These are phyloP conservation scores for Themeda triandra DNA, from an alignment of 176 grass and related monocot species.

Conservation along the genomic window DNA sequence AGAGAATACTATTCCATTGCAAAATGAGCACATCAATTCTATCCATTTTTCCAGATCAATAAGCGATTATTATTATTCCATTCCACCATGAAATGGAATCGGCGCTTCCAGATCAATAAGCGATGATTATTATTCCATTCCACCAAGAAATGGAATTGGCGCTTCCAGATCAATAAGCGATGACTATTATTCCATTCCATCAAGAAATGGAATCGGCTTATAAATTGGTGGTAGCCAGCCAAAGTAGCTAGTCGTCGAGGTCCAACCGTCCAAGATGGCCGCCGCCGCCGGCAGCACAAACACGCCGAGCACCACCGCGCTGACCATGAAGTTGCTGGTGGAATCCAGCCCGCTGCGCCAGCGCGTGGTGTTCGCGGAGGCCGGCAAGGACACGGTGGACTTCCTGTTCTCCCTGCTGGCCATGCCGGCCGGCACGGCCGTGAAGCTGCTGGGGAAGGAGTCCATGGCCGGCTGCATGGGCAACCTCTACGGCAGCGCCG, in stretches of 20 bases:
- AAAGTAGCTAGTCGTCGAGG: neutral
- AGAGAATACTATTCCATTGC: neutral
- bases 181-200: too few species aligned
- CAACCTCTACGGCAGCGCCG: conserved; percentile 25
- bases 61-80: too few species aligned
- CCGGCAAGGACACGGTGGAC: conserved; percentile 35
- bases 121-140: neutral
- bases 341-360: neutral
- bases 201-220: neutral
- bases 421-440: conserved; percentile 23
- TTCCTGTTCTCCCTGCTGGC: conserved; percentile 46
- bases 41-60: too few species aligned
- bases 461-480: conserved; percentile 21
- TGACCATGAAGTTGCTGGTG: conserved; percentile 33
- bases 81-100: too few species aligned
- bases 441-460: conserved; percentile 11
- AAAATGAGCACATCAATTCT: neutral
- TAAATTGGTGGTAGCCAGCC: neutral
- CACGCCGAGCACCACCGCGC: neutral
- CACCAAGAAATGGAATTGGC: neutral
- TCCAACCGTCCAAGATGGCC: neutral
- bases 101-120: too few species aligned
- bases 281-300: neutral
- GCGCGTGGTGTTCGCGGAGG: conserved; percentile 45
- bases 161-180: too few species aligned